Evolutionary conservation across 306 rosid genomes (phyloP).

Genomic region (barrel medic (Medicago truncatula)): DNA sequence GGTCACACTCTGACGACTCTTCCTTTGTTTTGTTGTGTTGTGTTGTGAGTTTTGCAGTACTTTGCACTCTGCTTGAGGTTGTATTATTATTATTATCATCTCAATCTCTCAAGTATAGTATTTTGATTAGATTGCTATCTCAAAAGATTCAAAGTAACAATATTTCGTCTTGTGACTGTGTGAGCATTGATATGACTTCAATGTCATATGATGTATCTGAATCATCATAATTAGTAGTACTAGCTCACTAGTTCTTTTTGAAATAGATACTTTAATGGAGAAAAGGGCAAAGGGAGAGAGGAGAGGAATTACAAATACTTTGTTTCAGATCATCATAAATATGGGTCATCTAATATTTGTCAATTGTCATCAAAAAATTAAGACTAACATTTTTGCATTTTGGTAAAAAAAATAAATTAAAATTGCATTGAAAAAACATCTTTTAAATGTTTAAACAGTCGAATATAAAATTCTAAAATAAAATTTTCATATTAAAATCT

Average conservation of each 20-base stretch:
- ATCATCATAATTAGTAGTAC: not conserved
- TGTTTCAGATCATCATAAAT: too few species aligned
- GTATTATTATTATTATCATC: not conserved
- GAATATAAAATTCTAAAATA: too few species aligned
- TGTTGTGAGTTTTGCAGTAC: slow-evolving; percentile 34
- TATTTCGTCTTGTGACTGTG: not conserved
- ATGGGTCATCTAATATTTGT: too few species aligned
- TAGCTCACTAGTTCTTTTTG: not conserved
- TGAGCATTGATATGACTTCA: slow-evolving; percentile 34
- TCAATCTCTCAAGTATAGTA: not conserved
- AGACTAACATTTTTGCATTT: too few species aligned
- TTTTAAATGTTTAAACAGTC: too few species aligned
- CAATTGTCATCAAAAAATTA: too few species aligned
- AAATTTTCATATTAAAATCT: too few species aligned
- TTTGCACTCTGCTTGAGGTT: slow-evolving; percentile 43
- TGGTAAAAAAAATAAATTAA: too few species aligned
- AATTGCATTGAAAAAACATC: too few species aligned
- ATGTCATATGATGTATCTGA: not conserved
- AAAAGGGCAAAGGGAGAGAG: not conserved
- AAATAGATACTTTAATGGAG: not conserved
- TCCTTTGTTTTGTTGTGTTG: not conserved
- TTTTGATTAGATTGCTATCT: slow-evolving; percentile 40
- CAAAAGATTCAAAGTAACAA: slow-evolving; percentile 24
- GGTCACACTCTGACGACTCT: slow-evolving; percentile 21
- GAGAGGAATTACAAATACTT: not conserved